Evolutionary conservation across 75 land plant species (phyloP), one percentile per base, ranked within the genome.

Genomic region (Azolla pinnata): DNA sequence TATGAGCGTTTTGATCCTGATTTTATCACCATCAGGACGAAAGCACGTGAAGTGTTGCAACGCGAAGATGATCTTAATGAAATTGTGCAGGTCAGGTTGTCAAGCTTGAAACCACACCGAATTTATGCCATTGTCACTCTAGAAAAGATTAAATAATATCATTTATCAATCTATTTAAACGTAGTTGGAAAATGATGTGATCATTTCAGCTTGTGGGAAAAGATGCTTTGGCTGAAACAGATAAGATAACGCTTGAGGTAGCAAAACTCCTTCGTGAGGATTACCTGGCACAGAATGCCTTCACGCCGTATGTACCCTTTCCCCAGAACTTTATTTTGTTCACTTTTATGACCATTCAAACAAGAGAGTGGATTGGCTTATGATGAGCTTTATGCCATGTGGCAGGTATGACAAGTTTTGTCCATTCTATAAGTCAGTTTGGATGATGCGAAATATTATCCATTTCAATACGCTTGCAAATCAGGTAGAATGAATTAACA

Each of bases 371-470:
- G 28, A 50, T 29, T 44, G 32, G 0, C 55, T 3, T 21, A 44
- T 20, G 63, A 25, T 21, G 2, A 1, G 29, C 5, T 46, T 61
- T 54, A 26, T 65, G n/a, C 55, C n/a, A n/a, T n/a, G n/a, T n/a
- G 34, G 52, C 88, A 92, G 98, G 44, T 93, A 93, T 68, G 98
- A 93, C 40, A 93, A 77, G 60, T 93, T 85, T 71, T 93, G 98
- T 58, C 98, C 98, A 32, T 93, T 93, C 72, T 89, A 93, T 74
- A 93, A 93, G 68, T 93, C 98, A 18, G 85, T 89, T 14, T 93
- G 98, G 98, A 93, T 93, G 98, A 93, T 93, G 98, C 83, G 97
- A 45, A 93, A 93, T 67, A 93, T 93, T 35, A 79, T 93, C 48
- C 90, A 89, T 72, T 93, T 93, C 79, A 67, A 64, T 55, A 75